A percentile compares a stretch with the other conserved stretches of the same genome.
Evolutionary conservation across 768 basidiomycete genomes (phyloP).

Genomic region (Kwoniella botswanensis): DNA sequence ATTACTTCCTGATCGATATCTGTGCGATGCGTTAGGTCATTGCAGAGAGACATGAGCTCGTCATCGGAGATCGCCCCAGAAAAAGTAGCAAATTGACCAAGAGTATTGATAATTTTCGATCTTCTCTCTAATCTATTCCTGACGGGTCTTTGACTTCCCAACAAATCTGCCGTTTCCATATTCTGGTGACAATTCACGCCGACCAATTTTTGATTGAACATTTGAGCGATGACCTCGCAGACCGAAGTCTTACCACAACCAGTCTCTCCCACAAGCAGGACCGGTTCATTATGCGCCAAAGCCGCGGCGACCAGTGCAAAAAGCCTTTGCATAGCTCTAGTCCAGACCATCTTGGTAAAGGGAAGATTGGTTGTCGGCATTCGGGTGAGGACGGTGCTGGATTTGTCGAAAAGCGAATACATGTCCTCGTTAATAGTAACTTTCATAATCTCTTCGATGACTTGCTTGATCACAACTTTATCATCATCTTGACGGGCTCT

Average conservation of each 20-base stretch:
- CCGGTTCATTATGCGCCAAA: slow-evolving; percentile 86
- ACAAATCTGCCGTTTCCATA: slow-evolving; percentile 95
- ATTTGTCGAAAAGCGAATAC: slow-evolving; percentile 63
- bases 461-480: slow-evolving; percentile 84
- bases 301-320: slow-evolving; percentile 85
- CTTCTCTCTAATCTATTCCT: slow-evolving; percentile 68
- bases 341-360: slow-evolving; percentile 75
- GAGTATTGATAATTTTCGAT: slow-evolving; percentile 31
- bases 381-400: slow-evolving; percentile 35
- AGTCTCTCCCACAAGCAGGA: slow-evolving; percentile 94
- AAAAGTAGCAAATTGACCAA: slow-evolving; percentile 16
- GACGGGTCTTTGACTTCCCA: slow-evolving; percentile 87
- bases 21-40: slow-evolving; percentile 58
- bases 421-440: slow-evolving; percentile 79
- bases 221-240: slow-evolving; percentile 83
- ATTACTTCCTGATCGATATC: slow-evolving; percentile 62
- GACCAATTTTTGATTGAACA: slow-evolving; percentile 67
- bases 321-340: slow-evolving; percentile 85
- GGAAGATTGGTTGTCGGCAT: slow-evolving; percentile 38
- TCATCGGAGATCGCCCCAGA: slow-evolving; percentile 29
- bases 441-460: slow-evolving; percentile 86
- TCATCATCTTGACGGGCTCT: slow-evolving; percentile 83
- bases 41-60: slow-evolving; percentile 44
- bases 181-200: slow-evolving; percentile 95
- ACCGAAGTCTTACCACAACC: slow-evolving; percentile 97